phyloP scores from a whole-genome alignment of 1,284 basidiomycete species.

The Amylostereum areolatum region DNA sequence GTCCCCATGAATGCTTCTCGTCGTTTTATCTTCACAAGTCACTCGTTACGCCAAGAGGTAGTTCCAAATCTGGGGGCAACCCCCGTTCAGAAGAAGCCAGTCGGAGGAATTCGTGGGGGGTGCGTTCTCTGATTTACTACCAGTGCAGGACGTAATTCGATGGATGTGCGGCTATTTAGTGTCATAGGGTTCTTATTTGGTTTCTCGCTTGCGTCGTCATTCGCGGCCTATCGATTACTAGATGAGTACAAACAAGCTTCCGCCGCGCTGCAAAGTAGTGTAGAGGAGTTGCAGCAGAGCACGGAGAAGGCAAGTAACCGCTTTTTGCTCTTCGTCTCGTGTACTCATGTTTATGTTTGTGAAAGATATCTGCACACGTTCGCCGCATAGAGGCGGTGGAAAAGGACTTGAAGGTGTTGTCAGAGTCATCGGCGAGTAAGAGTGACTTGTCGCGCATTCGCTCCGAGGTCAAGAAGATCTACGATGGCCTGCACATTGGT shows the following conservation, averaged over 20 bases:
- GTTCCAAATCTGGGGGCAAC: constrained; percentile 49
- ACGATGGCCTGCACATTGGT: constrained; percentile 77
- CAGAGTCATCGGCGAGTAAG: constrained; percentile 62
- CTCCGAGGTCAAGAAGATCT: constrained; percentile 81
- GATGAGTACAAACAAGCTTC: constrained; percentile 89
- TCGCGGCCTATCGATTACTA: constrained; percentile 82
- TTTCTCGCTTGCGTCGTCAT: constrained; percentile 79
- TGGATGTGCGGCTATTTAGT: constrained; percentile 30
- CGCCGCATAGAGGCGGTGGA: constrained; percentile 83
- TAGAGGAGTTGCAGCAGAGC: constrained; percentile 80
- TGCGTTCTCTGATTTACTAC: constrained; percentile 29
- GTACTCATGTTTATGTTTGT: not conserved
- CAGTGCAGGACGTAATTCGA: not conserved
- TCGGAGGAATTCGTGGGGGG: constrained; percentile 85
- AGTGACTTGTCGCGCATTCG: constrained; percentile 74
- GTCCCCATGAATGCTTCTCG: constrained; percentile 2
- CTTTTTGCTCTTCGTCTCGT: not conserved
- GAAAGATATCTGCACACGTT: constrained; percentile 78
- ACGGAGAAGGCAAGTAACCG: constrained; percentile 63
- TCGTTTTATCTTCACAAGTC: constrained; percentile 31
- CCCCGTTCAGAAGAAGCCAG: constrained; percentile 65
- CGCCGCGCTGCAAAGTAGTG: constrained; percentile 76
- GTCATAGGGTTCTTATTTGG: constrained; percentile 87
- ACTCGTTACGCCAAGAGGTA: constrained; percentile 40
- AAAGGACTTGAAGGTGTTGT: constrained; percentile 77